These are phyloP conservation scores for Teratosphaeria viscida DNA, from an alignment of 2,329 filamentous ascomycete species.

Conservation along the genomic window DNA sequence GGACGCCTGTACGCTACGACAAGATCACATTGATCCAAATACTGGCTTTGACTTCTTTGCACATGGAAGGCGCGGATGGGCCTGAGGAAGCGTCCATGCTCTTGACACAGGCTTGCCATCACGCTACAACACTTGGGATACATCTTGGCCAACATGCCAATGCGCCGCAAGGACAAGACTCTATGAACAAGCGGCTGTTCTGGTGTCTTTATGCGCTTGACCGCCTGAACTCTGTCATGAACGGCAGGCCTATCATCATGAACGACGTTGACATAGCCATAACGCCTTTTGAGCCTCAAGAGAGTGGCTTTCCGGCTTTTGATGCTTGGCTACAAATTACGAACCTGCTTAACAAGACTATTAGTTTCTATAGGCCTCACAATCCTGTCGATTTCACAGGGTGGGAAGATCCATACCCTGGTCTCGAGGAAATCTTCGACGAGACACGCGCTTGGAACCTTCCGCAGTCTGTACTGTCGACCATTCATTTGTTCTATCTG, in stretches of 20 bases:
- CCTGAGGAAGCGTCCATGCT: conserved; percentile 38
- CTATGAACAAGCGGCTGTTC: conserved; percentile 35
- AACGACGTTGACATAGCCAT: conserved; percentile 38
- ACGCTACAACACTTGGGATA: conserved; percentile 39
- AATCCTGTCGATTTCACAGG: conserved; percentile 32
- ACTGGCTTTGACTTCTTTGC: conserved; percentile 36
- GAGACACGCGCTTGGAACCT: conserved; percentile 28
- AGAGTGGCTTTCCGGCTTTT: conserved; percentile 37
- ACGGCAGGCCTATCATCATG: conserved; percentile 38
- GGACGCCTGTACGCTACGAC: conserved; percentile 33
- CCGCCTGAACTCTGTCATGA: conserved; percentile 37
- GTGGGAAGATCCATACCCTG: conserved; percentile 38
- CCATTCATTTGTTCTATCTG: conserved; percentile 48
- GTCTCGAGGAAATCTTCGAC: conserved; percentile 35
- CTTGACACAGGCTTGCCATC: conserved; percentile 39
- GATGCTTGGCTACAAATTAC: conserved; percentile 38
- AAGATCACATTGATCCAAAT: conserved; percentile 38
- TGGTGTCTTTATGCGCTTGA: conserved; percentile 42
- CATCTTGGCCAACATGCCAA: conserved; percentile 29
- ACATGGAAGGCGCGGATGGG: conserved; percentile 38
- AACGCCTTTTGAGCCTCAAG: conserved; percentile 30
- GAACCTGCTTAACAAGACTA: conserved; percentile 37
- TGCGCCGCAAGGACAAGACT: conserved; percentile 9
- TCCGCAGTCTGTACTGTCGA: conserved; percentile 29
- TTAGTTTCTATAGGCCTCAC: conserved; percentile 37